phyloP scores from a whole-genome alignment of 331 rosid species.

The Telfairia occidentalis region DNA sequence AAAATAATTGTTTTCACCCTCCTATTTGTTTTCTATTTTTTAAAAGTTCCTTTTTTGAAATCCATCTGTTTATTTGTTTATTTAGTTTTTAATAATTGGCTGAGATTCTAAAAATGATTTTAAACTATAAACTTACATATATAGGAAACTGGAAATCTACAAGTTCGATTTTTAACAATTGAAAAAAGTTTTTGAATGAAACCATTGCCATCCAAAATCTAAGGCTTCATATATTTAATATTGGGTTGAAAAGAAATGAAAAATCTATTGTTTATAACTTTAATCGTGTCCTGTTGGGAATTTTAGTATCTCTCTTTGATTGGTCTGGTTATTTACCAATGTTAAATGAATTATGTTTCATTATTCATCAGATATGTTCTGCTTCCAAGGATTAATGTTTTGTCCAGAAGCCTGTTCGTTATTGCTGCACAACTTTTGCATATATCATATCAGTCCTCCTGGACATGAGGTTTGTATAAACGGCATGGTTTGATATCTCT shows the following conservation, averaged over 20 bases:
- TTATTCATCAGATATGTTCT: conserved; percentile 72
- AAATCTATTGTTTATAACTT: neutral
- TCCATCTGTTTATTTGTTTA: neutral
- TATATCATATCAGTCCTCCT: conserved; percentile 92
- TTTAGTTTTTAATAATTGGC: neutral
- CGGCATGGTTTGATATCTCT: conserved; percentile 17
- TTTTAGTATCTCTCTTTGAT: neutral
- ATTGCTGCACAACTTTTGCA: conserved; percentile 92
- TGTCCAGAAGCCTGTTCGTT: conserved; percentile 86
- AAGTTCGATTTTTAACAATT: neutral
- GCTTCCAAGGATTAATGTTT: conserved; percentile 89
- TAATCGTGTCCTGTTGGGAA: neutral
- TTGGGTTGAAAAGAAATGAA: neutral
- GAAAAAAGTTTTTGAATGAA: neutral
- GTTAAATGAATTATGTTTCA: neutral
- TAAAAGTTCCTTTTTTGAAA: neutral
- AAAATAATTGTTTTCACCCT: neutral
- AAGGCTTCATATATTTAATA: neutral
- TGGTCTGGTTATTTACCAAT: neutral
- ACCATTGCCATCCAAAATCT: neutral
- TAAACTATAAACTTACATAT: neutral
- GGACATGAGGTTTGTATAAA: conserved; percentile 85
- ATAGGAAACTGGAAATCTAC: neutral
- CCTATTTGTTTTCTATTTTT: neutral
- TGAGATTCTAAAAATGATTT: neutral